Evolutionary conservation across 129 eudicot species (phyloP), one percentile per base, ranked within the genome.

Genomic region (Smallanthus sonchifolius): DNA sequence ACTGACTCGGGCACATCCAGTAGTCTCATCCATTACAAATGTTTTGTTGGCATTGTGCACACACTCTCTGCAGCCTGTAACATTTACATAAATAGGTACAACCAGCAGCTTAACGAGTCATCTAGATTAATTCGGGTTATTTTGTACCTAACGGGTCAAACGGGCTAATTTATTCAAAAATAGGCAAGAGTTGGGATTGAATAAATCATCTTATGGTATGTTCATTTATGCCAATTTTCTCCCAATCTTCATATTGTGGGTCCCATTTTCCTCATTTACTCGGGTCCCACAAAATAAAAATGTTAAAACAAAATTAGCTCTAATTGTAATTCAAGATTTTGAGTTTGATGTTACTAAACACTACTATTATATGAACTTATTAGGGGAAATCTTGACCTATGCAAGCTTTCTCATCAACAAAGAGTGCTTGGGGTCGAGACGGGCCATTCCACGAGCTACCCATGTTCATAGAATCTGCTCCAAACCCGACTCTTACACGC

Each of bases 381-480:
- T 40, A 73, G 77, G 67, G 15, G 7, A 43, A 43, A n/a, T 54
- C 4, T 17, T 64, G 55, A 89, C 91, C 96, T 84, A 89, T 82
- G 82, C 96, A 89, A 61, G 85, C 78, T 60, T 85, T 87, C 69
- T 89, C 90, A 77, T 89, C 92, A 8, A 89, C 92, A 81, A 86
- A 89, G 37, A 87, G 84, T 71, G 90, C 92, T 61, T 82, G 83
- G 56, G 86, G 83, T 65, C 90, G 85, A 59, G 85, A 62, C 42
- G 96, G 85, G 67, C 92, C 96, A 39, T 85, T 81, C 96, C 96
- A 89, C 2, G 87, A 79, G 86, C 96, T 89, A 40, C 83, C 85
- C 80, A 86, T 69, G 71, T 65, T 60, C 20, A 79, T 60, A 8
- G n/a, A 14, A 35, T 79, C 76, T 63, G 37, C 72, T 11, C 70